Base-by-base conservation (phyloP, 2,329 filamentous ascomycete species). In the Aureobasidium mangrovei region DNA sequence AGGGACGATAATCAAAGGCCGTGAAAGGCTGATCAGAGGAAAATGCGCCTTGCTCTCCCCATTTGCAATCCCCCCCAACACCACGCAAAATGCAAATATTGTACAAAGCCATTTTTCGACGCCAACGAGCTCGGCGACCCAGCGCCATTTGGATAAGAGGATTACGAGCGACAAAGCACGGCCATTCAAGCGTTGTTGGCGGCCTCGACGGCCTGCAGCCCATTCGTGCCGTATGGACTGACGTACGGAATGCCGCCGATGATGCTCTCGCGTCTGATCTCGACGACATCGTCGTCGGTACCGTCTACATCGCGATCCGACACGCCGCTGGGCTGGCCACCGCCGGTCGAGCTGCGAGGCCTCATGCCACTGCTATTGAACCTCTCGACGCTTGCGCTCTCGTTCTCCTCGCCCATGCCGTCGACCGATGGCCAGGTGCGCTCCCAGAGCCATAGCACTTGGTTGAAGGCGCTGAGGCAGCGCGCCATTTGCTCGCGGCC, bases 381-480 rank as follows among this genome's bases (percentile, higher is more conserved):
- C 12, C 53, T 45, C 6, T 49, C 40, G 26, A 28, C 53, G 18
- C 36, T 32, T 4, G 64, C 59, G 27, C 60, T 63, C 40, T 72
- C 71, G 41, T 71, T 67, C 48, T 71, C 70, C 57, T 76, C 71
- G 24, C 74, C 74, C 71, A 75, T 75, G 52, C 72, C 72, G 48
- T 75, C 69, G 40, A 77, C 73, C 40, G 74, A 70, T 0, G 74
- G 74, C 74, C 74, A 77, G 59, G 74, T 73, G 41, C 71, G 69
- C 58, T 74, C 70, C 63, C 72, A 73, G 2, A 76, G 63, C 68
- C 71, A 76, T 56, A 74, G 69, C 9, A 74, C 72, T 55, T 77
- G 74, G 28, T 67, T 67, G 61, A 75, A 76, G 10, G 74, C 69
- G 41, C 72, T 67, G 58, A 76, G 73, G 60, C 73, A 76, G 26